phyloP scores from a whole-genome alignment of 805 yeast species.

The Myxozyma melibiosi region DNA sequence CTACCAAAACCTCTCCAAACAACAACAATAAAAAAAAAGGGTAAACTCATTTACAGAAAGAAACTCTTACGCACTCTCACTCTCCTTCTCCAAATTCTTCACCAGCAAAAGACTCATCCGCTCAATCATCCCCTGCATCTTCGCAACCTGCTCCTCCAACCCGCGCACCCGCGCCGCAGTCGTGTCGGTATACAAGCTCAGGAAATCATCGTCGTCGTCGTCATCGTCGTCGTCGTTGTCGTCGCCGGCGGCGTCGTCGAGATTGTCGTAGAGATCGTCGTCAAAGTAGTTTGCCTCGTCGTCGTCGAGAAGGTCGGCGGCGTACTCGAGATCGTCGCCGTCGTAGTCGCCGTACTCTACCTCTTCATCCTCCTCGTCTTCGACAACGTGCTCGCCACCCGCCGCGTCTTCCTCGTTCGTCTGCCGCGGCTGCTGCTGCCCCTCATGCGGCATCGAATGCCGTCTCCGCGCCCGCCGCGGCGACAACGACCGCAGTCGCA shows the following conservation, averaged over 20 bases:
- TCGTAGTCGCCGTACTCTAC: neutral
- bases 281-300: neutral
- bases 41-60: no score
- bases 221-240: slow-evolving; percentile 22
- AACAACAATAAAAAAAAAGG: no score
- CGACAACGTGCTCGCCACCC: neutral
- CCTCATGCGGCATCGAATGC: neutral
- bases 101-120: slow-evolving; percentile 17
- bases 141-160: slow-evolving; percentile 29
- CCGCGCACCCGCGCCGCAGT: slow-evolving; percentile 25
- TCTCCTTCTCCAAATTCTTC: slow-evolving; percentile 13
- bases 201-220: slow-evolving; percentile 30
- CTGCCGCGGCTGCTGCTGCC: neutral
- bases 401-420: no score
- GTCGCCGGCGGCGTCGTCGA: slow-evolving; percentile 7
- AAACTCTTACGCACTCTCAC: neutral
- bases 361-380: slow-evolving; percentile 7
- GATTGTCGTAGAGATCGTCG: neutral
- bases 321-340: neutral
- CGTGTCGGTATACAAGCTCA: slow-evolving; percentile 28
- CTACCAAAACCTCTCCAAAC: no score
- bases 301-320: neutral
- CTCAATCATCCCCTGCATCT: slow-evolving; percentile 30
- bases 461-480: slow-evolving; percentile 1
- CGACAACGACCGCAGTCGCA: slow-evolving; percentile 15